Conservation (phyloP, 176 grass and related monocot species). For the Bolboschoenus planiculmis region DNA sequence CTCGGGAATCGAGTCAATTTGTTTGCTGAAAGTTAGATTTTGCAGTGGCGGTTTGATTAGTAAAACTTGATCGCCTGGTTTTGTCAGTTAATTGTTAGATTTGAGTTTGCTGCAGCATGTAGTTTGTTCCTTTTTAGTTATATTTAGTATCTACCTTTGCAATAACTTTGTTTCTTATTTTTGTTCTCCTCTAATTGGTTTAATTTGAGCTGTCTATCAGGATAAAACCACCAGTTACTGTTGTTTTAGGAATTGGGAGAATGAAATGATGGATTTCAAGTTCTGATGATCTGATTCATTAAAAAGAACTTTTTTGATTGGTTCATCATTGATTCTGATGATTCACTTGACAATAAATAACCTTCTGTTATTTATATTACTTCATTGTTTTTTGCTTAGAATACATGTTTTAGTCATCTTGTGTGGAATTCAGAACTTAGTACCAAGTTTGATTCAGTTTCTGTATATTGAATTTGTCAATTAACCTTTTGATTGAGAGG, state of each 20-base stretch:
- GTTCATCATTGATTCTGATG: too few species aligned
- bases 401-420: not conserved
- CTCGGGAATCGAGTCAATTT: not conserved
- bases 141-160: not conserved
- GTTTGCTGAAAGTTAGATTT: not conserved
- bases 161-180: not conserved
- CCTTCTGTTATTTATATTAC: not conserved
- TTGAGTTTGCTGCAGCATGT: not conserved
- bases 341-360: not conserved
- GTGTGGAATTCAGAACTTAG: not conserved
- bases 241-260: not conserved
- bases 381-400: not conserved
- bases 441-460: not conserved
- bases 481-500: not conserved
- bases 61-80: not conserved
- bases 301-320: not conserved
- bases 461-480: not conserved
- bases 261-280: not conserved
- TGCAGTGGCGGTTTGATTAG: not conserved
- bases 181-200: not conserved
- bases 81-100: not conserved
- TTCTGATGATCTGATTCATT: conserved; percentile 6
- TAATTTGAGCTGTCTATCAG: not conserved
- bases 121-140: conserved; percentile 1
- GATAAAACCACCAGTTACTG: not conserved